Evolutionary conservation across 768 basidiomycete genomes (phyloP).

Genomic region (Leccinum barrowsii): DNA sequence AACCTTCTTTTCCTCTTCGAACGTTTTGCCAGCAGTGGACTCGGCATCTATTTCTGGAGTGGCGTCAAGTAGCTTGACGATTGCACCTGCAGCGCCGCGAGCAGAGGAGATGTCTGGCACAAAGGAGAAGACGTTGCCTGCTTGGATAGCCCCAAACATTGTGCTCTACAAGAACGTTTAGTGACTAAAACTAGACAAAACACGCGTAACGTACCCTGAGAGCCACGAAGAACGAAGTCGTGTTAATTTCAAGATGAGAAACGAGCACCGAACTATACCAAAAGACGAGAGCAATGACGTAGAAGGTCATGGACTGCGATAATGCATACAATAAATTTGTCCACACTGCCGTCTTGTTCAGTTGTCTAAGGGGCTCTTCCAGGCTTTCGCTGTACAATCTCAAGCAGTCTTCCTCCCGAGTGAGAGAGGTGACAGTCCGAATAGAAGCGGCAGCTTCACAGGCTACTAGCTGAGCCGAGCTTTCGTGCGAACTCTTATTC

Average conservation of each 20-base stretch:
- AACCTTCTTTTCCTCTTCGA: slow-evolving; percentile 39
- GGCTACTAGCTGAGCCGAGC: too few species aligned
- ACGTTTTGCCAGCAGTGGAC: slow-evolving; percentile 55
- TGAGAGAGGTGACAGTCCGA: too few species aligned
- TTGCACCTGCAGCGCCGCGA: slow-evolving; percentile 68
- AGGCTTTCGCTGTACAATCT: too few species aligned
- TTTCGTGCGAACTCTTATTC: too few species aligned
- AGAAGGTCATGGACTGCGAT: too few species aligned
- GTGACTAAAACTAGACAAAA: not conserved
- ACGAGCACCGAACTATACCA: slow-evolving; percentile 71
- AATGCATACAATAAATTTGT: too few species aligned
- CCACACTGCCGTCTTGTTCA: too few species aligned
- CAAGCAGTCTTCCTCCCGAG: too few species aligned
- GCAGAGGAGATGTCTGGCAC: slow-evolving; percentile 90
- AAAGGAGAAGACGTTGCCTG: slow-evolving; percentile 78
- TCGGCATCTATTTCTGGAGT: slow-evolving; percentile 79
- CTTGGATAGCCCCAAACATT: slow-evolving; percentile 81
- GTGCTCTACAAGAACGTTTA: slow-evolving; percentile 45
- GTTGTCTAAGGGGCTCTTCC: too few species aligned
- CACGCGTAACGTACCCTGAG: slow-evolving; percentile 58
- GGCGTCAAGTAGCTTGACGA: slow-evolving; percentile 74
- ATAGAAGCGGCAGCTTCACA: too few species aligned
- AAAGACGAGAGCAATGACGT: slow-evolving; percentile 35
- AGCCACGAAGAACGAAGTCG: slow-evolving; percentile 74
- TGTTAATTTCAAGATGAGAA: slow-evolving; percentile 48